Conservation (phyloP, 1,284 basidiomycete genomes). For the Porogramme epimiltina region DNA sequence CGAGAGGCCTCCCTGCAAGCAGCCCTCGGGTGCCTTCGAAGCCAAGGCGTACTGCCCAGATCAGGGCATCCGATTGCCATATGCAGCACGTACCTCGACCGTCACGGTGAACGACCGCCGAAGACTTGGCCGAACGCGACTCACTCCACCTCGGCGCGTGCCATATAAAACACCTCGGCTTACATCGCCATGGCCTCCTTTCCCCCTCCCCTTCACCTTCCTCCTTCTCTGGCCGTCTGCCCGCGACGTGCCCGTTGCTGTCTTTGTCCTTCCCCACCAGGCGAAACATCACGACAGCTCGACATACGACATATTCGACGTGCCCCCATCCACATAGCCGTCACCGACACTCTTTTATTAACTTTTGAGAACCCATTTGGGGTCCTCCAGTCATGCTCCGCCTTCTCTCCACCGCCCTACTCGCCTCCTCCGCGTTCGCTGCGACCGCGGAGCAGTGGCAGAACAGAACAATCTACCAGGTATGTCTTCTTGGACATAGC, state of each 20-base stretch:
- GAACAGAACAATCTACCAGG: conserved; percentile 25
- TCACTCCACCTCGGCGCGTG: too few species aligned
- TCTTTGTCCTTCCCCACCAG: neutral
- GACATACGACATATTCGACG: too few species aligned
- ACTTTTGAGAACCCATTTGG: too few species aligned
- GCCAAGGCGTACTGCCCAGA: too few species aligned
- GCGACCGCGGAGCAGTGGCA: conserved; percentile 29
- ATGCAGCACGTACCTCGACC: too few species aligned
- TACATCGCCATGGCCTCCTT: neutral
- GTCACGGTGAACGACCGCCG: too few species aligned
- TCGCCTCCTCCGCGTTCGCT: conserved; percentile 23
- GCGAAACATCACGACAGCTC: neutral
- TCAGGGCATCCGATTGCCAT: too few species aligned
- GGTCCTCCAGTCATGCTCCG: conserved; percentile 10
- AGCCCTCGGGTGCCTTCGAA: too few species aligned
- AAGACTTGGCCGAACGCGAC: too few species aligned
- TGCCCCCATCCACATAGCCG: too few species aligned
- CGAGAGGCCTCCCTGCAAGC: too few species aligned
- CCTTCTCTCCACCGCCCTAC: conserved; percentile 13
- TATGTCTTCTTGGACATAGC: conserved; percentile 7
- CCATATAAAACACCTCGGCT: neutral
- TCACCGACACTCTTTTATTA: neutral
- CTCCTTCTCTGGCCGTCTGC: neutral
- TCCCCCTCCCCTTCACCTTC: neutral
- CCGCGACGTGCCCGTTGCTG: neutral